These are phyloP conservation scores for Nemania serpens DNA, from an alignment of 2,329 filamentous ascomycete genomes.

Conservation along the genomic window DNA sequence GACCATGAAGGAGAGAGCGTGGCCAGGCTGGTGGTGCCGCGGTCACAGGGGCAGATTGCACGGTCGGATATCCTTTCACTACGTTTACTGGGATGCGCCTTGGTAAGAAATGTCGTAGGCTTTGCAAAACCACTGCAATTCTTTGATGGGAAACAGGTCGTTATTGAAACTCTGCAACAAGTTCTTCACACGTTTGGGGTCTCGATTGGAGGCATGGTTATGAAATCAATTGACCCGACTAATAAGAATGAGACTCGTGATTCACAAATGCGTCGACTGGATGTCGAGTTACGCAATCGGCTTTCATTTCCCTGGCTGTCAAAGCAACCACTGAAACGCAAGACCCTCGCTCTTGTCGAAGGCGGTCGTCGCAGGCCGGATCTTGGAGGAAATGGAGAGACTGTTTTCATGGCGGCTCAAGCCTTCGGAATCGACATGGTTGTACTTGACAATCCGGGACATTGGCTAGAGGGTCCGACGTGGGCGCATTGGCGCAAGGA, in stretches of 20 bases:
- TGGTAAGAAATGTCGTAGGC: neutral
- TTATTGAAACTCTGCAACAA: neutral
- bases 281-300: slow-evolving; percentile 7
- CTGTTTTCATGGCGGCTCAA: neutral
- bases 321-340: neutral
- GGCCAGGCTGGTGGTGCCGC: neutral
- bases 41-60: slow-evolving; percentile 1
- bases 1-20: neutral
- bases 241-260: slow-evolving; percentile 1
- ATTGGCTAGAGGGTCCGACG: neutral
- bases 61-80: slow-evolving; percentile 12
- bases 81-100: neutral
- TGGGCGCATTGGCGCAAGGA: neutral
- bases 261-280: slow-evolving; percentile 1
- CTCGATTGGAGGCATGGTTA: neutral
- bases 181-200: neutral
- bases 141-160: neutral
- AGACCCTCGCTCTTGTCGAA: slow-evolving; percentile 3
- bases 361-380: neutral
- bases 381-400: neutral
- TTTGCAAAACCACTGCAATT: slow-evolving; percentile 13
- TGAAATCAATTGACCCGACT: slow-evolving; percentile 1
- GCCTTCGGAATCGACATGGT: neutral
- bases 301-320: slow-evolving; percentile 10
- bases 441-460: neutral